Evolutionary conservation across 306 rosid species (phyloP).

Genomic region (Oemleria cerasiformis): DNA sequence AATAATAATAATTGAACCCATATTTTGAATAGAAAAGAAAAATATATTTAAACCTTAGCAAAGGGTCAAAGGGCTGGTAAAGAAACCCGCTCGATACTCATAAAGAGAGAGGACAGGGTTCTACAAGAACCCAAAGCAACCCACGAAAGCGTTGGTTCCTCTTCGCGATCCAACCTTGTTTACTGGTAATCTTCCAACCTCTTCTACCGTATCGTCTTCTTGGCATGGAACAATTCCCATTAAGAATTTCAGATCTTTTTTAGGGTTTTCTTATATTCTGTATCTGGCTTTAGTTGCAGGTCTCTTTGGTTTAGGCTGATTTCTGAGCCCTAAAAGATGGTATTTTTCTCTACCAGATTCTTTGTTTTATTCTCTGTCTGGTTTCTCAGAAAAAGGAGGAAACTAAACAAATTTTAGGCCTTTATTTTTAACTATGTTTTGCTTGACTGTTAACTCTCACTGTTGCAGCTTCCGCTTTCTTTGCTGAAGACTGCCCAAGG

Average conservation of each 20-base stretch:
- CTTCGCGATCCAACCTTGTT: not conserved
- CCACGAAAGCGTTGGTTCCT: not conserved
- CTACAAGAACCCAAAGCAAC: not conserved
- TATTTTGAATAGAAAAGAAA: too few relatives aligned
- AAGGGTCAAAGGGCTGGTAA: not conserved
- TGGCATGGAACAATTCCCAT: not conserved
- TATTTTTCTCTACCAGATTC: not conserved
- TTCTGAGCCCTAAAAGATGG: constrained; percentile 23
- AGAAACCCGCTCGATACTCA: not conserved
- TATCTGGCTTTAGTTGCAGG: constrained; percentile 17
- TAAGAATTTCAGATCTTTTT: not conserved
- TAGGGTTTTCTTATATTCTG: not conserved
- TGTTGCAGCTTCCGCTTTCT: constrained; percentile 83
- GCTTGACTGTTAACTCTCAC: constrained; percentile 3
- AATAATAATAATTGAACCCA: too few relatives aligned
- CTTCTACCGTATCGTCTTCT: not conserved
- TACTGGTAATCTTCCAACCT: constrained; percentile 1
- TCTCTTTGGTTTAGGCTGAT: not conserved
- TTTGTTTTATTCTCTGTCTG: not conserved
- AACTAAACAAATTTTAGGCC: not conserved
- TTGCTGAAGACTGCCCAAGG: constrained; percentile 94
- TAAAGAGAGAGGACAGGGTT: not conserved
- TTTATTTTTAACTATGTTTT: not conserved
- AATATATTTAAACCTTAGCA: too few relatives aligned
- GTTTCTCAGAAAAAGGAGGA: not conserved